Base-by-base conservation (phyloP, 805 yeast genomes). In the Saccharomycopsis sp. region DNA sequence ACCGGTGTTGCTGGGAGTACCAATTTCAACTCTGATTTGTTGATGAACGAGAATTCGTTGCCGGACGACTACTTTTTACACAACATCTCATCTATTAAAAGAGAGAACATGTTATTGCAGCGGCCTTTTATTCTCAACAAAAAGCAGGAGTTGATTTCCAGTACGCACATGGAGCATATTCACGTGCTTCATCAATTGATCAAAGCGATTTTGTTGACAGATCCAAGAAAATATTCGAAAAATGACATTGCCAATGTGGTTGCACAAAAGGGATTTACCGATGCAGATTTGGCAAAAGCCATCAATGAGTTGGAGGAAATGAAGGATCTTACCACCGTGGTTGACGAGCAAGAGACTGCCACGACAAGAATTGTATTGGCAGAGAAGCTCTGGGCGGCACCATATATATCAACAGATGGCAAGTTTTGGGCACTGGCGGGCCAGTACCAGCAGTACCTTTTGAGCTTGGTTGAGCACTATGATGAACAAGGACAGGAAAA, bases 51-150 rank as follows among this genome's bases (percentile, higher is more conserved):
- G 61, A 53, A 23, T 10, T 25, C 27, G 27, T 25, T 9, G 27
- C 12, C 9, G 27, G 12, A 10, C n/a, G 75, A 73, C 18, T 64
- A 71, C 20, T 62, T 66, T 38, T 17, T 27, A 4, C 76, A 68
- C 32, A 72, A 69, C 38, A 66, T 71, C 21, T 79, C 94, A 1
- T 75, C 83, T 80, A 62, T 80, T 40, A 86, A 80, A 51, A 72
- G 81, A 40, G 88, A 83, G 50, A 70, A 70, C 20, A 5, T 22
- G 6, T 23, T 42, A 5, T 27, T 38, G 17, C 32, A 17, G 15
- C 19, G 12, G 5, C 30, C 46, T 9, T 45, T 45, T 20, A 25
- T 36, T 6, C 8, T 27, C 17, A 22, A 20, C 10, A 33, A n/a
- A 6, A 7, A 7, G 12, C 2, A 12, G 9, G 19, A 15, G 9